A percentile compares a stretch with the other conserved stretches of the same genome.
These are phyloP conservation scores for Calendula officinalis DNA, from an alignment of 129 eudicot species.

Conservation along the genomic window DNA sequence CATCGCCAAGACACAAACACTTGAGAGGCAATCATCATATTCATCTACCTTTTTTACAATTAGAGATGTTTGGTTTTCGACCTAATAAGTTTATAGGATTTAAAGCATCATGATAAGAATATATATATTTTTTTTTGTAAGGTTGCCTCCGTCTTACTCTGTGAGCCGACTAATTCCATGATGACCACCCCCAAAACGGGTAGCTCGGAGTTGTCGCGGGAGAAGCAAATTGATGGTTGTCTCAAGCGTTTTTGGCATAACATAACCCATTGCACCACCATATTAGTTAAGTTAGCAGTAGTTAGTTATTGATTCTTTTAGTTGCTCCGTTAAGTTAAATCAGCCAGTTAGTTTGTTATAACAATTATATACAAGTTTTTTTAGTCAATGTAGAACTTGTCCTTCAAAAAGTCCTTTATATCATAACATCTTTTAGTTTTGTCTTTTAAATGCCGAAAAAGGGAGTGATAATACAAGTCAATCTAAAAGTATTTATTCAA, in stretches of 20 bases:
- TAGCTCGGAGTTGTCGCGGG: no score
- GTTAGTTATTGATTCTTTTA: no score
- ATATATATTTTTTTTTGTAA: background rate
- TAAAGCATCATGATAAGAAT: background rate
- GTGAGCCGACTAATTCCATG: no score
- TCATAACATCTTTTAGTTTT: background rate
- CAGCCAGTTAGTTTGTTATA: no score
- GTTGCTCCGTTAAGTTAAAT: no score
- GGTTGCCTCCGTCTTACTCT: no score
- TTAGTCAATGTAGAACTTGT: background rate
- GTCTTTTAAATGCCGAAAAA: background rate
- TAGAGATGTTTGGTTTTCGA: background rate
- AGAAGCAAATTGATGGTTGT: no score
- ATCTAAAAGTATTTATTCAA: background rate
- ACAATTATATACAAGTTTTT: background rate
- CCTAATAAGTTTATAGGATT: no score
- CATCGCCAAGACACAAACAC: slow-evolving; percentile 26
- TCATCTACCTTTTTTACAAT: slow-evolving; percentile 16
- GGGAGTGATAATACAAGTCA: background rate
- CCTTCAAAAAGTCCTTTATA: background rate
- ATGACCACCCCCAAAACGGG: no score
- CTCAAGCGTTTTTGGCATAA: no score
- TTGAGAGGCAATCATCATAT: slow-evolving; percentile 37
- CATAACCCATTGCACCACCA: no score
- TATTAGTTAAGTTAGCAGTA: no score